Conservation (phyloP, 1,284 basidiomycete genomes). For the Boletellus deceptivus region DNA sequence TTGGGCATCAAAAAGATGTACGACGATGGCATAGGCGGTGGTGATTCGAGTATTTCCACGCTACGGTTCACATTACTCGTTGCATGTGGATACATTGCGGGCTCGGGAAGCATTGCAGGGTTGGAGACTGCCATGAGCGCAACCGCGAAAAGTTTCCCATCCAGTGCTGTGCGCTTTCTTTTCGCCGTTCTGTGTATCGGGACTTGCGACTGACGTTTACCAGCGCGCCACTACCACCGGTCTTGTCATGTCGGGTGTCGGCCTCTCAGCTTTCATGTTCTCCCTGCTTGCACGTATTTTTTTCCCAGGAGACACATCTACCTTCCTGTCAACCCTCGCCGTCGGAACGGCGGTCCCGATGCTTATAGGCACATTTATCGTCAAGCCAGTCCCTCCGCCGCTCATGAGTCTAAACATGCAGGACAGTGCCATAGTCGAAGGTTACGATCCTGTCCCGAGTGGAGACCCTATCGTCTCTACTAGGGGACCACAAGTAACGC, state of each 20-base stretch:
- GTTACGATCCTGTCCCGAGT: slow-evolving; percentile 14
- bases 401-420: slow-evolving; percentile 13
- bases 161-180: slow-evolving; percentile 24
- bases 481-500: slow-evolving; percentile 28
- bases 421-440: neutral
- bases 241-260: slow-evolving; percentile 77
- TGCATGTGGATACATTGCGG: slow-evolving; percentile 55
- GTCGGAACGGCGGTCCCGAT: slow-evolving; percentile 70
- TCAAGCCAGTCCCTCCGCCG: slow-evolving; percentile 57
- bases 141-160: slow-evolving; percentile 65
- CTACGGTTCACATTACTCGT: slow-evolving; percentile 43
- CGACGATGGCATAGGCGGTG: slow-evolving; percentile 42
- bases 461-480: slow-evolving; percentile 22
- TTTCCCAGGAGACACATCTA: slow-evolving; percentile 70
- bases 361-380: slow-evolving; percentile 61
- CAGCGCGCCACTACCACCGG: slow-evolving; percentile 72
- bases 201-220: neutral
- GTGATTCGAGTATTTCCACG: slow-evolving; percentile 13
- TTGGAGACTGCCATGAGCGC: slow-evolving; percentile 56
- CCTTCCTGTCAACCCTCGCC: slow-evolving; percentile 65
- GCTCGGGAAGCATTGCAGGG: slow-evolving; percentile 61
- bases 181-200: neutral
- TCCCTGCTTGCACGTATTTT: slow-evolving; percentile 62
- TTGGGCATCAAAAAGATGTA: slow-evolving; percentile 64
- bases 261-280: slow-evolving; percentile 81